These are phyloP conservation scores for Cutaneotrichosporon spelunceum DNA, from an alignment of 1,284 basidiomycete species.

Conservation along the genomic window DNA sequence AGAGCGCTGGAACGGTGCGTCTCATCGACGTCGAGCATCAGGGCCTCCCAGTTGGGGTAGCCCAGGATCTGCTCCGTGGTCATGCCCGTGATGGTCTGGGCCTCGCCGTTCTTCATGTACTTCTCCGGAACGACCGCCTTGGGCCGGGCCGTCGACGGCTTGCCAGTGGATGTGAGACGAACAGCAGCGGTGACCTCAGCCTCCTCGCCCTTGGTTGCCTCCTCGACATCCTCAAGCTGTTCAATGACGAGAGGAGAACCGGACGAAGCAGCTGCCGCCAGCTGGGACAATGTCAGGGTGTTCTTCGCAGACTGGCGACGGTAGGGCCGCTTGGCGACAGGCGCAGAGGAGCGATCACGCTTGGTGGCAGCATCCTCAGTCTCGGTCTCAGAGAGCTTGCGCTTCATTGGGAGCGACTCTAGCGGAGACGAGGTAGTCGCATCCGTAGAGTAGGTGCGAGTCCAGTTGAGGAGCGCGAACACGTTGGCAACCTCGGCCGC, in stretches of 20 bases:
- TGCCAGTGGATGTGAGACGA: conserved; percentile 34
- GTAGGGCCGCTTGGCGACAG: conserved; percentile 27
- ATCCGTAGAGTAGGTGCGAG: conserved; percentile 5
- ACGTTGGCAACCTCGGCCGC: conserved; percentile 17
- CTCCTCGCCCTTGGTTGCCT: neutral
- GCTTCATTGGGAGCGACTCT: conserved; percentile 29
- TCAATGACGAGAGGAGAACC: conserved; percentile 19
- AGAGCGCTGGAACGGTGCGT: conserved; percentile 28
- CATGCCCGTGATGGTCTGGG: conserved; percentile 38
- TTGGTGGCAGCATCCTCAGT: conserved; percentile 28
- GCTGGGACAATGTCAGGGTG: conserved; percentile 24
- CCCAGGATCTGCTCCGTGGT: conserved; percentile 31
- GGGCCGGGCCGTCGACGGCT: conserved; percentile 41
- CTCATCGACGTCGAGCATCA: conserved; percentile 34
- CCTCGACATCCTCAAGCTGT: neutral
- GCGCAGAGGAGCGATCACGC: conserved; percentile 28
- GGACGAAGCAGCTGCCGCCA: conserved; percentile 25
- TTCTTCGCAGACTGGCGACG: conserved; percentile 26
- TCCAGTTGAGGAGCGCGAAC: conserved; percentile 21
- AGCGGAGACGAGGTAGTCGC: conserved; percentile 16
- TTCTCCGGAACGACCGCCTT: conserved; percentile 43
- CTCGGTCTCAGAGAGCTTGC: conserved; percentile 33
- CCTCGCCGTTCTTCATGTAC: conserved; percentile 42
- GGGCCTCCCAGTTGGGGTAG: conserved; percentile 34
- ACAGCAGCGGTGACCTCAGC: conserved; percentile 19